A percentile compares a stretch with the other conserved stretches of the same genome.
phyloP scores from a whole-genome alignment of 129 eudicot species.

The Lonicera japonica region DNA sequence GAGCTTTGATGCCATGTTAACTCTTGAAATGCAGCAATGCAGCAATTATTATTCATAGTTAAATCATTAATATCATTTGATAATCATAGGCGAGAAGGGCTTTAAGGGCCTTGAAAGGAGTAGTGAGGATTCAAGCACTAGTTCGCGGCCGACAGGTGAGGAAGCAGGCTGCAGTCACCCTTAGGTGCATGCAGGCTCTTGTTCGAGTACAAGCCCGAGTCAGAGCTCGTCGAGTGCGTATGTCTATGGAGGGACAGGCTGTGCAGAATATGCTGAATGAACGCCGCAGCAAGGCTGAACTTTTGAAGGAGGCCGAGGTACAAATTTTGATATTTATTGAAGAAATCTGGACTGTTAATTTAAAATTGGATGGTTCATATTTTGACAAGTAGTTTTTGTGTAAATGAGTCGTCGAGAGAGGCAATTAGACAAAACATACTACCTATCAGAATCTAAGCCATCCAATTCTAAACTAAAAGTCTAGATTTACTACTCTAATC shows the following conservation, averaged over 20 bases:
- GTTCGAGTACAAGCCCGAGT: constrained; percentile 97
- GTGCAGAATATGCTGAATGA: constrained; percentile 77
- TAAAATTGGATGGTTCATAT: neutral
- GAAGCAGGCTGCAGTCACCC: constrained; percentile 95
- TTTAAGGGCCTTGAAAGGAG: constrained; percentile 80
- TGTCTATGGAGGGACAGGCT: constrained; percentile 97
- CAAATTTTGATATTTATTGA: neutral
- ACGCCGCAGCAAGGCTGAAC: constrained; percentile 54
- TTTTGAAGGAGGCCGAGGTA: constrained; percentile 85
- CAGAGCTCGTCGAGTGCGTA: constrained; percentile 90
- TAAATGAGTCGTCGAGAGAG: no score
- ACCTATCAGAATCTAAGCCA: no score
- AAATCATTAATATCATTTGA: neutral
- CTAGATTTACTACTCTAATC: no score
- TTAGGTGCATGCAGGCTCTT: constrained; percentile 96
- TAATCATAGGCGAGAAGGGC: constrained; percentile 82
- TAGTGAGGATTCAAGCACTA: constrained; percentile 92
- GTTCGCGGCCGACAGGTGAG: constrained; percentile 92
- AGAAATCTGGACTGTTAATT: neutral
- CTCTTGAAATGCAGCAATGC: no score
- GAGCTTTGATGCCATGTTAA: no score
- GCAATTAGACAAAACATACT: no score
- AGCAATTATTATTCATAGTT: no score
- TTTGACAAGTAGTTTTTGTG: no score
- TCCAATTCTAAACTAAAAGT: no score